Evolutionary conservation across 768 basidiomycete species (phyloP).

Genomic region (Fibroporia radiculosa): DNA sequence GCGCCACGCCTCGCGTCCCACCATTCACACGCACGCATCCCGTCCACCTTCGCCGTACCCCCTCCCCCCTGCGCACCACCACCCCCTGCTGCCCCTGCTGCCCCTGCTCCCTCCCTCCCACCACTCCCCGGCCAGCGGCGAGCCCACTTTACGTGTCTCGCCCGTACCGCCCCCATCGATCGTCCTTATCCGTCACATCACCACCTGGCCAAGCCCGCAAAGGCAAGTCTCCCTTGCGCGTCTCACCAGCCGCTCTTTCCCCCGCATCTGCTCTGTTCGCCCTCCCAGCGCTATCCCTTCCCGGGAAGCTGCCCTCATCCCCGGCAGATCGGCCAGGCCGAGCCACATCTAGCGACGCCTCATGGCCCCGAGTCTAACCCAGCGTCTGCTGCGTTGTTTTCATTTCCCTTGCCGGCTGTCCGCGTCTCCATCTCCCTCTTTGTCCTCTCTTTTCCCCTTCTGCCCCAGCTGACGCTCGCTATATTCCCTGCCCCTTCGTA

Average conservation of each 20-base stretch:
- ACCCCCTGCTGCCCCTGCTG: neutral
- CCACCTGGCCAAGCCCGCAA: constrained; percentile 2
- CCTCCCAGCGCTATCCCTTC: constrained; percentile 7
- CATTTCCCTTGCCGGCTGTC: constrained; percentile 24
- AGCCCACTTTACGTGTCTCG: constrained; percentile 4
- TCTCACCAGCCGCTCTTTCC: neutral
- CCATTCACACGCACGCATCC: no score
- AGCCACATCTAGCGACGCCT: constrained; percentile 12
- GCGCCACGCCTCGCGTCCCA: no score
- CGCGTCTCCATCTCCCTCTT: constrained; percentile 1
- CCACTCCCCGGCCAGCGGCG: neutral
- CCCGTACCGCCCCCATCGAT: constrained; percentile 8
- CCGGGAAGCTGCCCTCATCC: constrained; percentile 9
- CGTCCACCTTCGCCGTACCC: no score
- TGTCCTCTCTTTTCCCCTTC: constrained; percentile 8
- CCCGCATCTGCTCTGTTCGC: constrained; percentile 2
- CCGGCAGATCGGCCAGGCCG: constrained; percentile 5
- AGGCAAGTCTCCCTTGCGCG: neutral
- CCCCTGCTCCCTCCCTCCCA: neutral
- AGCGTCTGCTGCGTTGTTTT: constrained; percentile 40
- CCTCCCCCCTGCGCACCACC: no score
- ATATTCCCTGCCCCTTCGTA: constrained; percentile 2
- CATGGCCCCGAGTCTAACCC: constrained; percentile 13
- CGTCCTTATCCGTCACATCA: constrained; percentile 5
- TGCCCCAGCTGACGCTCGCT: neutral